phyloP scores from a whole-genome alignment of 805 yeast genomes.

The Kuraishia piskuri region DNA sequence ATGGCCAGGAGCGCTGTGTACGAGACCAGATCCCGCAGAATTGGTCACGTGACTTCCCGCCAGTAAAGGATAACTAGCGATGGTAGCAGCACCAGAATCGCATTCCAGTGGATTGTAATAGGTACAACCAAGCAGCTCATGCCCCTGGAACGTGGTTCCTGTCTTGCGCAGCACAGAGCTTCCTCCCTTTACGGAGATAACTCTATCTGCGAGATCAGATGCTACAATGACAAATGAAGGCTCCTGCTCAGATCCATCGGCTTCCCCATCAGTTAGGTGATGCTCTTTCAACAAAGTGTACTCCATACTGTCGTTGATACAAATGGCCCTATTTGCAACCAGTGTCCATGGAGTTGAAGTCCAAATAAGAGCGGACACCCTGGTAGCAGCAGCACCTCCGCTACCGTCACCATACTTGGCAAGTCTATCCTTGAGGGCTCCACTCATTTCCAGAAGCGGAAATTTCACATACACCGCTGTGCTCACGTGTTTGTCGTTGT shows the following conservation, averaged over 20 bases:
- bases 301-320: slow-evolving; percentile 47
- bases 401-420: not conserved
- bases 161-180: not conserved
- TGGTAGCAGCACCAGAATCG: slow-evolving; percentile 9
- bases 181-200: not conserved
- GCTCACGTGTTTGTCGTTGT: slow-evolving; percentile 62
- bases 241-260: too few species aligned
- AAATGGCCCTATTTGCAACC: slow-evolving; percentile 78
- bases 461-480: slow-evolving; percentile 63
- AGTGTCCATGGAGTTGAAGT: slow-evolving; percentile 99
- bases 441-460: slow-evolving; percentile 31
- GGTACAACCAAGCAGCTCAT: slow-evolving; percentile 24
- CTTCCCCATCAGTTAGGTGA: too few species aligned
- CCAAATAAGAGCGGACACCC: slow-evolving; percentile 59
- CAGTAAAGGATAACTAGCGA: slow-evolving; percentile 49
- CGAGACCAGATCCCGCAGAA: slow-evolving; percentile 87
- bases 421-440: slow-evolving; percentile 13
- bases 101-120: slow-evolving; percentile 47
- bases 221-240: not conserved
- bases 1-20: slow-evolving; percentile 97
- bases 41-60: slow-evolving; percentile 78
- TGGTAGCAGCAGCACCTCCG: slow-evolving; percentile 2
- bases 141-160: slow-evolving; percentile 29
- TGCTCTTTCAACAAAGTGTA: slow-evolving; percentile 45
- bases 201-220: not conserved